Percentiles rank a stretch among this genome's conserved stretches.
Conservation (phyloP, 345 rosid genomes). For the Limnanthes douglasii region DNA sequence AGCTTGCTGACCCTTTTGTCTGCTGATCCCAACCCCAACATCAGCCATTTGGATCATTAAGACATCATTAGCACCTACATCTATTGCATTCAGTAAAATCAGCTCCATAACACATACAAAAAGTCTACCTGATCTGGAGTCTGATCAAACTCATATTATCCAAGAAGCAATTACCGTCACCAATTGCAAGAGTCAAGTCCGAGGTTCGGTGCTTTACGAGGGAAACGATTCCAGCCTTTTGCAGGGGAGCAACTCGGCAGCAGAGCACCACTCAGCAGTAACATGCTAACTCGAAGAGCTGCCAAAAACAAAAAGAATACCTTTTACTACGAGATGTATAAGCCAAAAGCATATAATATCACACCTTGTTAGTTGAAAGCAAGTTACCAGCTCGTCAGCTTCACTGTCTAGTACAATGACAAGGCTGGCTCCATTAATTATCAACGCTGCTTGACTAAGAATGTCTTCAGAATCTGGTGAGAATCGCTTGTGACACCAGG, state of each 20-base stretch:
- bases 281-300: conserved; percentile 75
- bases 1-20: conserved; percentile 99
- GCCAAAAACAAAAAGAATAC: no score
- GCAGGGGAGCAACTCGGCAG: conserved; percentile 98
- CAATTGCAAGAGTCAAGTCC: conserved; percentile 97
- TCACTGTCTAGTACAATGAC: no score
- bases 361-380: no score
- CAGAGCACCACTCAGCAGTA: conserved; percentile 80
- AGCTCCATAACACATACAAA: conserved; percentile 10
- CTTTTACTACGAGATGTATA: no score
- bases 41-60: conserved; percentile 99
- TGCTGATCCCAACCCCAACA: conserved; percentile 94
- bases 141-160: conserved; percentile 4
- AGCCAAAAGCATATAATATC: no score
- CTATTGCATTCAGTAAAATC: conserved; percentile 9
- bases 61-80: conserved; percentile 93
- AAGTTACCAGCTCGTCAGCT: no score
- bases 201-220: conserved; percentile 79
- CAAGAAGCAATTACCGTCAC: conserved; percentile 51
- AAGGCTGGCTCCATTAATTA: no score
- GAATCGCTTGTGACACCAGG: no score
- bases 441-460: no score
- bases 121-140: background rate
- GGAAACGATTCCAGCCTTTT: conserved; percentile 93
- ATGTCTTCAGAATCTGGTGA: no score